Percentiles rank a stretch among this genome's conserved stretches.
Evolutionary conservation across 2,329 filamentous ascomycete species (phyloP).

Genomic region (Thelonectria rubi): DNA sequence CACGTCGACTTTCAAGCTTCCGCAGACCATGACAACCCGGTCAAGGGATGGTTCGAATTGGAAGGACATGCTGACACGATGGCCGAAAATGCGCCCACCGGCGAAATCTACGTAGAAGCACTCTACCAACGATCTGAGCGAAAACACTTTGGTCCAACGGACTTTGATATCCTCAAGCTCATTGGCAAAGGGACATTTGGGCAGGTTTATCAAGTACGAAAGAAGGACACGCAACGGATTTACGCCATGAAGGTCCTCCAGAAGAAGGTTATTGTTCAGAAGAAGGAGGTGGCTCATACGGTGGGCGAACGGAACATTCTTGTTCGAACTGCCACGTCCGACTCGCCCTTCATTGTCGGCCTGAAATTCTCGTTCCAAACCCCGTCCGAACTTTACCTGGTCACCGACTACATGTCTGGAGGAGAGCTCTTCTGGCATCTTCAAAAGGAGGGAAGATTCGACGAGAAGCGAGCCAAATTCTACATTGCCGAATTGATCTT

Average conservation of each 20-base stretch:
- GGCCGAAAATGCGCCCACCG: conserved; percentile 77
- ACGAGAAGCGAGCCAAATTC: conserved; percentile 94
- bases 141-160: conserved; percentile 91
- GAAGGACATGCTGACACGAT: conserved; percentile 77
- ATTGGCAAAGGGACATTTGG: conserved; percentile 99
- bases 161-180: conserved; percentile 94
- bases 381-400: conserved; percentile 94
- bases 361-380: conserved; percentile 99
- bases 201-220: conserved; percentile 97
- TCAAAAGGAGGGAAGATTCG: conserved; percentile 95
- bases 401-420: conserved; percentile 99
- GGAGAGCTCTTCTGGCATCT: conserved; percentile 99
- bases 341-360: conserved; percentile 97
- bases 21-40: conserved; percentile 71
- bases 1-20: conserved; percentile 83
- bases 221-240: conserved; percentile 94
- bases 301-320: conserved; percentile 97
- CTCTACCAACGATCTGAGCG: conserved; percentile 87
- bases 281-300: conserved; percentile 98
- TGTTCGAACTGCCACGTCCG: conserved; percentile 92
- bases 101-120: conserved; percentile 89
- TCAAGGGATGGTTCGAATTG: conserved; percentile 87
- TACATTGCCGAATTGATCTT: conserved; percentile 98
- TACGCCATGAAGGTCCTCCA: conserved; percentile 99
- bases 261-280: conserved; percentile 99